Evolutionary conservation across 768 basidiomycete species (phyloP), one percentile per base, ranked within the genome.

Genomic region (Auricularia auricula-judae): DNA sequence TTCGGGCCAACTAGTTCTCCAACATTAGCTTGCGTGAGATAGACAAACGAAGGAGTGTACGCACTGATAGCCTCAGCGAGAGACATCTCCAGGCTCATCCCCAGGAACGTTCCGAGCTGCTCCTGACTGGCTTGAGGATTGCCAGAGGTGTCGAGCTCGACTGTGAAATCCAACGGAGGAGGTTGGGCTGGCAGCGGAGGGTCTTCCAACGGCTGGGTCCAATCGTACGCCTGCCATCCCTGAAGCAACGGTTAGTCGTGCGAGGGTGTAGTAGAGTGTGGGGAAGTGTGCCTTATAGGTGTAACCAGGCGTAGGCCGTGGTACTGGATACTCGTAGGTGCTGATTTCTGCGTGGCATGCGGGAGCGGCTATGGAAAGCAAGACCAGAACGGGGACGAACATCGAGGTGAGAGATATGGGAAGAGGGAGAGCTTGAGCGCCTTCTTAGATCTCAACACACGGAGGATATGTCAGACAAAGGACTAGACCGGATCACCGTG

Each of bases 41-140:
- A 44, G 43, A 44, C 11, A 18, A 18, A 44, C 10, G 43, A 18
- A 18, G 21, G 23, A 29, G 35, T 43, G 44, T 4, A 82, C 84
- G 72, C 72, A 88, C 87, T 72, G 67, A 88, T 78, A 76, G 84
- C 83, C 64, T 81, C 82, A 8, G 84, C 79, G 8, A 90, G 84
- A 47, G 87, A 88, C 78, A 89, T 80, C 73, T 91, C 89, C 42
- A 91, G 80, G 3, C 86, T 88, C 71, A 91, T 90, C 2, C 87
- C 88, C 63, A 85, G 80, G 69, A 89, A 89, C 14, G 23, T 33
- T 14, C 56, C 56, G 8, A 35, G 56, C 11, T n/a, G 11, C 10
- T 33, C 56, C 16, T 33, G 14, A 29, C 56, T 23, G 23, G 56
- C 56, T 33, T 59, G 18, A 5, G 56, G 56, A 8, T 14, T 59